phyloP scores from a whole-genome alignment of 805 yeast species.

The Candida peoriensis region DNA sequence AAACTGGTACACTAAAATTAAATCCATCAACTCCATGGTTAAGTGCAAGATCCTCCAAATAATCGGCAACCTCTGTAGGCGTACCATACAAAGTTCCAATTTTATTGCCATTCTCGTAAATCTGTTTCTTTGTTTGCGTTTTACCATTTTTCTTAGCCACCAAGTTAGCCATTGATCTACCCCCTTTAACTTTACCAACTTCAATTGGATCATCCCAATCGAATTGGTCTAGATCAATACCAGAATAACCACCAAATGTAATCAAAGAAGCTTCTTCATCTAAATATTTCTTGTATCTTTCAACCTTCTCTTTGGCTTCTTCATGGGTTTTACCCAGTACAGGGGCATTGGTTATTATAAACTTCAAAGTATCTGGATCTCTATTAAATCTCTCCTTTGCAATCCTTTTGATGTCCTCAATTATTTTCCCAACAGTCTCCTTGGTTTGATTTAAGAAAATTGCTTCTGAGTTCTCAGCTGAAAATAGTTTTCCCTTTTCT shows the following conservation, averaged over 20 bases:
- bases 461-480: slow-evolving; percentile 37
- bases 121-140: not conserved
- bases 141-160: not conserved
- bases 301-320: slow-evolving; percentile 30
- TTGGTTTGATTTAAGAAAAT: slow-evolving; percentile 29
- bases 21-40: slow-evolving; percentile 19
- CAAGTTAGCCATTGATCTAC: not conserved
- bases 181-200: slow-evolving; percentile 17
- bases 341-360: slow-evolving; percentile 27
- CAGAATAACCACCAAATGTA: slow-evolving; percentile 36
- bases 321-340: slow-evolving; percentile 33
- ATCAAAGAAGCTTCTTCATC: slow-evolving; percentile 35
- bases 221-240: slow-evolving; percentile 31
- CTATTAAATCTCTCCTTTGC: slow-evolving; percentile 29
- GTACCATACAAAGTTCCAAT: slow-evolving; percentile 26
- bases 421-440: slow-evolving; percentile 24
- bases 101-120: not conserved
- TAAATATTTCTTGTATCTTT: slow-evolving; percentile 23
- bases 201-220: slow-evolving; percentile 25
- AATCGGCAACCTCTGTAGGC: slow-evolving; percentile 25
- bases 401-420: slow-evolving; percentile 26
- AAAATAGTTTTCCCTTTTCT: slow-evolving; percentile 32
- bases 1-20: slow-evolving; percentile 33
- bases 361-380: slow-evolving; percentile 29
- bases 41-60: slow-evolving; percentile 2